Evolutionary conservation across 2,329 filamentous ascomycete genomes (phyloP), one percentile per base, ranked within the genome.

Genomic region (Stachybotrys echinatus): DNA sequence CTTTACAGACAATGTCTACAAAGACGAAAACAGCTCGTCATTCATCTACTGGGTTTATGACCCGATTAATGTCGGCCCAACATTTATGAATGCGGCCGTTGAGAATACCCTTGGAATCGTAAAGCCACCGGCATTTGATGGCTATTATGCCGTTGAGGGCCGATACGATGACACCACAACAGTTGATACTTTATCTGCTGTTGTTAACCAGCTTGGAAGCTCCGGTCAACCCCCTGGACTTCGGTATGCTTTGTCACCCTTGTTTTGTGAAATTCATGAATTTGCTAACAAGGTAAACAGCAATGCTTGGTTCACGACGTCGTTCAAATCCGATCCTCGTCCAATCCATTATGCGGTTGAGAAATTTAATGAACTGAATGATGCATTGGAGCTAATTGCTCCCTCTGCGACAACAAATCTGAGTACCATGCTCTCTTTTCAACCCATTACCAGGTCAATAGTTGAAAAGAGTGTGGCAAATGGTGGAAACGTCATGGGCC

Each of bases 221-320:
- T 52, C 54, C 1, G 58, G 61, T 1, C 63, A 67, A 17, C 60
- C 62, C 0, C 27, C 60, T 17, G 61, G 64, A 17, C 61, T 63
- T 50, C 55, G 56, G 58, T 59, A 53, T 10, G 42, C 42, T 45
- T 17, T 23, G 17, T 34, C 6, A 23, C 23, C 23, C 14, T 39
- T 31, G 4, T 8, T 38, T 27, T 27, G 19, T 23, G 21, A 14
- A n/a, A n/a, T n/a, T n/a, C n/a, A n/a, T n/a, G n/a, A n/a, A n/a
- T n/a, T n/a, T n/a, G n/a, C n/a, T n/a, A n/a, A n/a, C n/a, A n/a
- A n/a, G n/a, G 21, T 12, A 2, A 19, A 31, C 44, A 64, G 60
- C 39, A 64, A 67, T 42, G 58, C 60, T 2, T 73, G 70, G 69
- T 69, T 66, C 54, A 67, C 68, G 0, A 49, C 60, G 8, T 56